Conservation (phyloP, 164 flowering plant genomes). For the Aristolochia contorta region DNA sequence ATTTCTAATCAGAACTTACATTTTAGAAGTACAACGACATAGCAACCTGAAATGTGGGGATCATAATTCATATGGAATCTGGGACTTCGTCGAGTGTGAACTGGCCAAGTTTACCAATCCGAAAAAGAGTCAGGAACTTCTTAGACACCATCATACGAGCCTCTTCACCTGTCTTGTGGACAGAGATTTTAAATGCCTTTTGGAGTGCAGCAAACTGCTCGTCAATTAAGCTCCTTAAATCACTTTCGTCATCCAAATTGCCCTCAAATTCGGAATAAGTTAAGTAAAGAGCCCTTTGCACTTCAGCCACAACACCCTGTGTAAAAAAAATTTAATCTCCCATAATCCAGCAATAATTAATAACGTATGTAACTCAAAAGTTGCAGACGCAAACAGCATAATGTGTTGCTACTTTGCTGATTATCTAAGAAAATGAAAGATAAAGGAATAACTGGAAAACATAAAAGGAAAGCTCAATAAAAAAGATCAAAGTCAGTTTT, state of each 20-base stretch:
- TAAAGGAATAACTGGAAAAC: no score
- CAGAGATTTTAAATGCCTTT: constrained; percentile 64
- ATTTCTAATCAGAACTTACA: no score
- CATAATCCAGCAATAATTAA: no score
- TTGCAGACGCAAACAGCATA: no score
- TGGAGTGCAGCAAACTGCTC: constrained; percentile 68
- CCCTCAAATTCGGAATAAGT: constrained; percentile 63
- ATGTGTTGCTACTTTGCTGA: no score
- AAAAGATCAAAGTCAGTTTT: no score
- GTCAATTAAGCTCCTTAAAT: constrained; percentile 65
- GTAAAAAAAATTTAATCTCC: neutral
- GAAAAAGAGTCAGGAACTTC: constrained; percentile 72
- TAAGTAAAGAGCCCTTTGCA: constrained; percentile 50
- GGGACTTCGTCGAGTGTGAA: constrained; percentile 86
- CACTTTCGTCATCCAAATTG: constrained; percentile 55
- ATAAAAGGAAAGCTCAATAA: no score
- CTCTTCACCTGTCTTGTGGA: constrained; percentile 45
- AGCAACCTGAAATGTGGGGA: no score
- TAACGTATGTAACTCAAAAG: no score
- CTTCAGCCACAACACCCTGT: constrained; percentile 65
- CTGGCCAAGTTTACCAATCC: constrained; percentile 80
- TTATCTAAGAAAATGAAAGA: no score
- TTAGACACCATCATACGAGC: constrained; percentile 77
- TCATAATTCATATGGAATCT: neutral
- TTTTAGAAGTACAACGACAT: no score